A percentile compares a stretch with the other conserved stretches of the same genome.
Evolutionary conservation across 2,329 filamentous ascomycete genomes (phyloP).

Genomic region (Ceratocystis cubensis): DNA sequence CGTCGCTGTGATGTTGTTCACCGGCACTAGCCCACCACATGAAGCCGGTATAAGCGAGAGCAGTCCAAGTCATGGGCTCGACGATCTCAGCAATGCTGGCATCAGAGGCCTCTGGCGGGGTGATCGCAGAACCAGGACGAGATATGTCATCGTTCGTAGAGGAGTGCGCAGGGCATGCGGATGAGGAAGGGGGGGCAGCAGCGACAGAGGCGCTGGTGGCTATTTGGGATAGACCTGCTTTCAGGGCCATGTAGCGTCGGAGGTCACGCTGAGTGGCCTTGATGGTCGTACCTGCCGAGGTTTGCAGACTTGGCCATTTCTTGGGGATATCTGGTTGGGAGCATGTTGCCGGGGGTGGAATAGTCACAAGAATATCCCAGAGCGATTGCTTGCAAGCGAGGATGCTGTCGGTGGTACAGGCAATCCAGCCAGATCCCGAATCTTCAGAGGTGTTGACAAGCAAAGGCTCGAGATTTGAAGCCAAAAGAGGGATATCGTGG

Average conservation of each 20-base stretch:
- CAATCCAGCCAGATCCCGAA: conserved; percentile 57
- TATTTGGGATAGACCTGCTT: conserved; percentile 46
- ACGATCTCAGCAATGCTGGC: conserved; percentile 44
- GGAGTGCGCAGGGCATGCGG: not conserved
- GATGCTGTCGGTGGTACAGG: conserved; percentile 91
- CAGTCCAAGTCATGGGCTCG: conserved; percentile 55
- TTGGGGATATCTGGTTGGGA: conserved; percentile 33
- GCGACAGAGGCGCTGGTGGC: not conserved
- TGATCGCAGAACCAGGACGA: not conserved
- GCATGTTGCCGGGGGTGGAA: conserved; percentile 39
- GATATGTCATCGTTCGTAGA: conserved; percentile 20
- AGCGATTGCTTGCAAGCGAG: conserved; percentile 73
- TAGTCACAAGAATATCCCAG: conserved; percentile 78
- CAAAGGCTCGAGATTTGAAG: conserved; percentile 37
- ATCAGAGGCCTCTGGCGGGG: conserved; percentile 27
- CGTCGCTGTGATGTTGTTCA: conserved; percentile 51
- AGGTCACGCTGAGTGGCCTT: conserved; percentile 86
- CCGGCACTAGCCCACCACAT: conserved; percentile 86
- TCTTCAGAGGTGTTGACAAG: conserved; percentile 29
- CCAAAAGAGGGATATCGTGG: conserved; percentile 74
- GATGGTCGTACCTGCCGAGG: conserved; percentile 49
- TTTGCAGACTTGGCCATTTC: conserved; percentile 63
- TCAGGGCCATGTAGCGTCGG: conserved; percentile 61
- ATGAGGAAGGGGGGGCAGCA: not conserved
- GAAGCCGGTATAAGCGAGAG: conserved; percentile 67